These are phyloP conservation scores for Phlebiopsis flavidoalba DNA, from an alignment of 768 basidiomycete species.

Conservation along the genomic window DNA sequence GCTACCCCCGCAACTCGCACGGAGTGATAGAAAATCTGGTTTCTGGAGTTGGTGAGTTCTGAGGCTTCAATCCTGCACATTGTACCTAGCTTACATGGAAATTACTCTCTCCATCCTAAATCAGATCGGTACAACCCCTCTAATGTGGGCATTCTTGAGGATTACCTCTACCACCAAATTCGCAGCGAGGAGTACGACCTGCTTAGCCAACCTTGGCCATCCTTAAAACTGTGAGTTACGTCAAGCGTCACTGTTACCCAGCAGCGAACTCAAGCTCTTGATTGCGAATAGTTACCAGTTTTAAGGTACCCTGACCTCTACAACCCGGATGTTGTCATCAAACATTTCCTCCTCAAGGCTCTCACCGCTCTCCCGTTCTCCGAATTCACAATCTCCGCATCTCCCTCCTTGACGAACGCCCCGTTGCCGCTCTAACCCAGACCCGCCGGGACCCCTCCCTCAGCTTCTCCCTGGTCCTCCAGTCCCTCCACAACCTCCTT, in stretches of 20 bases:
- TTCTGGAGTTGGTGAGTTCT: conserved; percentile 82
- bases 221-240: conserved; percentile 76
- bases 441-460: conserved; percentile 81
- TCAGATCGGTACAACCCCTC: conserved; percentile 96
- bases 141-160: conserved; percentile 90
- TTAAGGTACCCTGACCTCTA: conserved; percentile 88
- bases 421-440: conserved; percentile 46
- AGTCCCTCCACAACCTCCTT: conserved; percentile 62
- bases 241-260: background rate
- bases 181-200: conserved; percentile 89
- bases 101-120: background rate
- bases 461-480: conserved; percentile 64
- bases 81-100: background rate
- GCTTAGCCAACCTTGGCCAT: conserved; percentile 94
- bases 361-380: conserved; percentile 81
- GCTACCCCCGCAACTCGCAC: conserved; percentile 71
- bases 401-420: conserved; percentile 81
- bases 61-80: background rate
- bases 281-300: conserved; percentile 76
- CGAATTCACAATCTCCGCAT: conserved; percentile 94
- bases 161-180: conserved; percentile 94
- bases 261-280: background rate
- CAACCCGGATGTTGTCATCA: conserved; percentile 89
- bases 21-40: conserved; percentile 88
- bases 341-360: conserved; percentile 84